Base-by-base conservation (phyloP, 139 green algal species). In the Pleodorina starrii region DNA sequence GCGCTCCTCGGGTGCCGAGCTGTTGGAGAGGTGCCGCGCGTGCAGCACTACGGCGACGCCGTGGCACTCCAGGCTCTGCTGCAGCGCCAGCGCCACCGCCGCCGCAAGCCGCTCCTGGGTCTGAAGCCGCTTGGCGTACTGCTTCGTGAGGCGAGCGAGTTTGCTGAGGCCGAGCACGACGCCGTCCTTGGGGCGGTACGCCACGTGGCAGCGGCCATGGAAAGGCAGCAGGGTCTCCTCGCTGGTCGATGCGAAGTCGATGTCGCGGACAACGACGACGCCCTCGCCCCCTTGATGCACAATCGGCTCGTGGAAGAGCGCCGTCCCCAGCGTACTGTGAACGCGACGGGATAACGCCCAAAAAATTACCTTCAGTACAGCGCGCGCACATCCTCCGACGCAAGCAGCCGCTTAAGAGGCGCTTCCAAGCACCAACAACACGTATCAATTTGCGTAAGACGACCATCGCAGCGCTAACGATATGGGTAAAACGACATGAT, bases 201-300 rank as follows among this genome's bases (percentile, higher is more conserved):
- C 98, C 16, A 99, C 94, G 93, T 99, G 97, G 75, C 85, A 94
- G 27, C 93, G 93, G 19, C 98, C 97, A 81, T 98, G 95, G 90
- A 99, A 99, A 4, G 98, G 98, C 63, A 99, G 94, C 38, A 99
- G 92, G 25, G 88, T 95, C 36, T 89, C 78, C 83, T 95, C 88
- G 23, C 25, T 79, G 21, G 96, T 95, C n/a, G 94, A 96, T 5
- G 96, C 95, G 82, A 99, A 98, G 27, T 98, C 95, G 46, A 99
- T 97, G 91, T 99, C 97, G 2, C 96, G 92, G 38, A 99, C 97
- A 2, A 98, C 32, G 3, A 99, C 97, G 16, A 99, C 85, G 35
- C 95, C 95, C 43, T 86, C 72, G 25, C 42, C 59, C 21, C 91
- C 93, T 1, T 87, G 29, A n/a, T 83, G 71, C 27, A 98, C 90